A percentile compares a stretch with the other conserved stretches of the same genome.
phyloP scores from a whole-genome alignment of 805 yeast species.

The Yarrowia deformans region DNA sequence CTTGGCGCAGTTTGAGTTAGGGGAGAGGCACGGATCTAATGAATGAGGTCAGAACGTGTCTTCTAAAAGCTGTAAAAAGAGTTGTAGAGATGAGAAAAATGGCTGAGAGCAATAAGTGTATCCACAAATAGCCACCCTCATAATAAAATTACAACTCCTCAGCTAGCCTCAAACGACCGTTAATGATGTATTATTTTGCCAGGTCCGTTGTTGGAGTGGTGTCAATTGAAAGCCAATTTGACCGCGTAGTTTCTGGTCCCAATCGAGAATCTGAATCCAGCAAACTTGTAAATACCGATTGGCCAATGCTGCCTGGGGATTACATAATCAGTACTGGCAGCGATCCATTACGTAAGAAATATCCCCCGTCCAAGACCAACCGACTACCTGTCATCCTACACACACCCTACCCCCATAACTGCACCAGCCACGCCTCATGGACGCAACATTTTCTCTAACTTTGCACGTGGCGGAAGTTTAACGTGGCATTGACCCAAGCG shows the following conservation, averaged over 20 bases:
- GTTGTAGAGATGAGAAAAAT: not conserved
- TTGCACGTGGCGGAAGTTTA: conserved; percentile 38
- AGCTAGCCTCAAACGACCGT: not conserved
- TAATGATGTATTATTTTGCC: not conserved
- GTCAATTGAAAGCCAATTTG: conserved; percentile 7
- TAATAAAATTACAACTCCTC: not conserved
- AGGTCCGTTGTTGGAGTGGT: not conserved
- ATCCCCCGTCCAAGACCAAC: no score
- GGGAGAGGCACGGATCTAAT: not conserved
- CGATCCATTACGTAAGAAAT: no score
- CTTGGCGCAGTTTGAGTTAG: conserved; percentile 15
- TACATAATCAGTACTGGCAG: no score
- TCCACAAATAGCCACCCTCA: no score
- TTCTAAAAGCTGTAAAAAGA: no score
- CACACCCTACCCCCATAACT: not conserved
- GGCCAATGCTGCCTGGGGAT: not conserved
- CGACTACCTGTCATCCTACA: no score
- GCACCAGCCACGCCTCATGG: conserved; percentile 32
- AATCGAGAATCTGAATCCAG: not conserved
- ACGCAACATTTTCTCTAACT: conserved; percentile 16
- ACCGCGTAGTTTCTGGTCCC: not conserved
- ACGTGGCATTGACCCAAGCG: conserved; percentile 34
- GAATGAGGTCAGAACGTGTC: no score
- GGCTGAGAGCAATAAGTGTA: no score
- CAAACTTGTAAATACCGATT: not conserved